Evolutionary conservation across 2,329 filamentous ascomycete species (phyloP).

Genomic region (Ophiostoma australiae): DNA sequence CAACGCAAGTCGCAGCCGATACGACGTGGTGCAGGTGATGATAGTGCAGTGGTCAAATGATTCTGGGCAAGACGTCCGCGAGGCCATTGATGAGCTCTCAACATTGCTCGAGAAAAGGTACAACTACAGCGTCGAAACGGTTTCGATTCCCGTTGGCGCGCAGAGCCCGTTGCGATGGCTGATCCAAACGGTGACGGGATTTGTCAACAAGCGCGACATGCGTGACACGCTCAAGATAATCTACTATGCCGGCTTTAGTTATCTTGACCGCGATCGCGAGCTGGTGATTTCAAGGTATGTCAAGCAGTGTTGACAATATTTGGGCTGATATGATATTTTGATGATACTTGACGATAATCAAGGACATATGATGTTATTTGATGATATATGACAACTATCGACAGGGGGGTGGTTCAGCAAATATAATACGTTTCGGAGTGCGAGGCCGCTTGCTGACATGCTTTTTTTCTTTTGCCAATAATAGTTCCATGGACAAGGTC

Average conservation of each 20-base stretch:
- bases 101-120: conserved; percentile 50
- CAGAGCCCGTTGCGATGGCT: conserved; percentile 52
- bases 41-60: conserved; percentile 56
- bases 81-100: conserved; percentile 45
- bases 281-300: conserved; percentile 54
- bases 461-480: background rate
- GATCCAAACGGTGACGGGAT: conserved; percentile 47
- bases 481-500: conserved; percentile 45
- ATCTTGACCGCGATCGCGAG: conserved; percentile 51
- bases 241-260: conserved; percentile 54
- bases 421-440: conserved; percentile 13
- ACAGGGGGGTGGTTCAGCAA: conserved; percentile 1
- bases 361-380: background rate
- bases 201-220: conserved; percentile 49
- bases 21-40: conserved; percentile 49
- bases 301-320: background rate
- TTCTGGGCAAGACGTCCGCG: conserved; percentile 40
- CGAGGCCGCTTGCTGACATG: background rate
- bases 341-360: background rate
- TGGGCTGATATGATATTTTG: background rate
- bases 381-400: background rate
- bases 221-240: conserved; percentile 56
- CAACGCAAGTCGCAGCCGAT: conserved; percentile 48
- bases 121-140: conserved; percentile 46
- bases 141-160: conserved; percentile 46